Conservation (phyloP, 371 early-diverging fungal genomes). For the Rhizopus microsporus region DNA sequence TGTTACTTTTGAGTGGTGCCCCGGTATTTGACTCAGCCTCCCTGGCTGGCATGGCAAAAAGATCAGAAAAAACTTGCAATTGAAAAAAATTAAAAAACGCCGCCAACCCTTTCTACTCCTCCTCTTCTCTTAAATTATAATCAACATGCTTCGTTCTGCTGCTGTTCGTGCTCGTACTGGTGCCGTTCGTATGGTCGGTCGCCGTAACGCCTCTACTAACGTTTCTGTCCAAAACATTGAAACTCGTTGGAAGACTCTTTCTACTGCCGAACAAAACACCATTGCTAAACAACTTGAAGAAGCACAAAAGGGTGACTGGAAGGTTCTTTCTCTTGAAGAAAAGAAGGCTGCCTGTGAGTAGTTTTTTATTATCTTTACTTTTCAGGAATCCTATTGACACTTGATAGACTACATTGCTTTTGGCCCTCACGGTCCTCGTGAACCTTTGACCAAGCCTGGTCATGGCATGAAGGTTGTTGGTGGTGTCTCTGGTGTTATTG, state of each 20-base stretch:
- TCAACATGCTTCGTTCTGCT: constrained; percentile 44
- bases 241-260: constrained; percentile 83
- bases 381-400: neutral
- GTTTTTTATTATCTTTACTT: too few species aligned
- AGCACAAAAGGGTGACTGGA: constrained; percentile 94
- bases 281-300: constrained; percentile 81
- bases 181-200: constrained; percentile 39
- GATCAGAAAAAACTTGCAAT: neutral
- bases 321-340: constrained; percentile 84
- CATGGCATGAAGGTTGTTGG: constrained; percentile 71
- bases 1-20: neutral
- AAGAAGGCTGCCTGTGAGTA: constrained; percentile 91
- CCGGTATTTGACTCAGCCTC: constrained; percentile 5
- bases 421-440: constrained; percentile 92
- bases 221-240: constrained; percentile 74
- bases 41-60: neutral
- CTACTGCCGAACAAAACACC: constrained; percentile 82
- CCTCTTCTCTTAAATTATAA: constrained; percentile 17
- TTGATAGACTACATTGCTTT: constrained; percentile 84
- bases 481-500: constrained; percentile 70
- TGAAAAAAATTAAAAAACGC: constrained; percentile 1
- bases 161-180: constrained; percentile 33
- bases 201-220: constrained; percentile 53
- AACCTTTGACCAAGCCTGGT: constrained; percentile 74
- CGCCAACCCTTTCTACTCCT: constrained; percentile 18